Evolutionary conservation across 345 rosid genomes (phyloP).

Genomic region (Erysimum cheiranthoides): DNA sequence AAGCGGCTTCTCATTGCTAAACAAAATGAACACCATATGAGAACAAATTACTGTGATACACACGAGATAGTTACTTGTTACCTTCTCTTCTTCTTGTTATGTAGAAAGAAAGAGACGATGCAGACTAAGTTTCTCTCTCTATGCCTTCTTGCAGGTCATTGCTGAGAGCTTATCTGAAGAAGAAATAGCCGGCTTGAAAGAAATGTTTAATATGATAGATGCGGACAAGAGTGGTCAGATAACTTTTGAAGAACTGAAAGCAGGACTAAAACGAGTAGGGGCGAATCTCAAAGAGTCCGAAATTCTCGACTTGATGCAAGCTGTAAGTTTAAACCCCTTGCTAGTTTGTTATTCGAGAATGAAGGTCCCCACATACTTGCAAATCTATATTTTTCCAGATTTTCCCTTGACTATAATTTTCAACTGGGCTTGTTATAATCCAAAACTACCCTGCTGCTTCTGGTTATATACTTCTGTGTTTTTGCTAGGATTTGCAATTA

Average conservation of each 20-base stretch:
- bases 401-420: not conserved
- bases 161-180: conserved; percentile 89
- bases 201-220: conserved; percentile 92
- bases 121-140: conserved; percentile 21
- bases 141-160: conserved; percentile 57
- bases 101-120: conserved; percentile 13
- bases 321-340: conserved; percentile 58
- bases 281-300: conserved; percentile 91
- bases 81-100: conserved; percentile 16
- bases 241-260: conserved; percentile 86
- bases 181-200: conserved; percentile 89
- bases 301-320: conserved; percentile 88
- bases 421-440: not conserved
- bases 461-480: conserved; percentile 3
- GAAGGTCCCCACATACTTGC: not conserved
- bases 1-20: conserved; percentile 34
- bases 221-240: conserved; percentile 84
- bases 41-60: not conserved
- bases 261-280: conserved; percentile 74
- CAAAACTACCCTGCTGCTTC: not conserved
- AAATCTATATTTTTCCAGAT: not conserved
- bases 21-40: not conserved
- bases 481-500: conserved; percentile 11
- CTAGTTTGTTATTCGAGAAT: not conserved
- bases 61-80: conserved; percentile 5